These are phyloP conservation scores for Ophiosphaerella herpotricha DNA, from an alignment of 2,329 filamentous ascomycete species.

Conservation along the genomic window DNA sequence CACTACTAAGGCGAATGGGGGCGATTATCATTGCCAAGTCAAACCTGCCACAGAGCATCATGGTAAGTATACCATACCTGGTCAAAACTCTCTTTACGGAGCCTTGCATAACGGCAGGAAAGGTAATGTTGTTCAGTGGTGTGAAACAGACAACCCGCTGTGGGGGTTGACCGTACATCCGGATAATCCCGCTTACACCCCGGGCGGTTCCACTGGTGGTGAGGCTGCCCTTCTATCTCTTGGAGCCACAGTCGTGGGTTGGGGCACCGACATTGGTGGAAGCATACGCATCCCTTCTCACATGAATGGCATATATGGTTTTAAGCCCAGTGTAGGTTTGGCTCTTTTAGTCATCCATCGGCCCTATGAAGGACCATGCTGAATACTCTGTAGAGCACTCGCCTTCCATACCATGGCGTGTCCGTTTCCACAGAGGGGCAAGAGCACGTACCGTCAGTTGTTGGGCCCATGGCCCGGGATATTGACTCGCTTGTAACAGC, in stretches of 20 bases:
- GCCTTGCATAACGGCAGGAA: neutral
- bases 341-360: neutral
- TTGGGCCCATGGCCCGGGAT: conserved; percentile 64
- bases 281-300: conserved; percentile 64
- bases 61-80: conserved; percentile 44
- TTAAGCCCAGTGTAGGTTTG: conserved; percentile 53
- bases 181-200: conserved; percentile 58
- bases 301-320: conserved; percentile 62
- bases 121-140: conserved; percentile 51
- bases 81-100: too few species aligned
- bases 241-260: conserved; percentile 59
- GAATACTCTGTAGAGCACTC: conserved; percentile 52
- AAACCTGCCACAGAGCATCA: conserved; percentile 63
- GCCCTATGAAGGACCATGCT: neutral
- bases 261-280: conserved; percentile 64
- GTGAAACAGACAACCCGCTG: conserved; percentile 66
- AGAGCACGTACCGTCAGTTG: conserved; percentile 65
- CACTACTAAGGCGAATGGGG: conserved; percentile 60
- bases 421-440: conserved; percentile 67
- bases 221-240: conserved; percentile 62
- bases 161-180: conserved; percentile 64
- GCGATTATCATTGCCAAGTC: conserved; percentile 55
- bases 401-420: conserved; percentile 63
- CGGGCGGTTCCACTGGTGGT: conserved; percentile 64
- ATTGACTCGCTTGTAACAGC: conserved; percentile 56